Base-by-base conservation (phyloP, 208 protist genomes). In the Angomonas ambiguus region DNA sequence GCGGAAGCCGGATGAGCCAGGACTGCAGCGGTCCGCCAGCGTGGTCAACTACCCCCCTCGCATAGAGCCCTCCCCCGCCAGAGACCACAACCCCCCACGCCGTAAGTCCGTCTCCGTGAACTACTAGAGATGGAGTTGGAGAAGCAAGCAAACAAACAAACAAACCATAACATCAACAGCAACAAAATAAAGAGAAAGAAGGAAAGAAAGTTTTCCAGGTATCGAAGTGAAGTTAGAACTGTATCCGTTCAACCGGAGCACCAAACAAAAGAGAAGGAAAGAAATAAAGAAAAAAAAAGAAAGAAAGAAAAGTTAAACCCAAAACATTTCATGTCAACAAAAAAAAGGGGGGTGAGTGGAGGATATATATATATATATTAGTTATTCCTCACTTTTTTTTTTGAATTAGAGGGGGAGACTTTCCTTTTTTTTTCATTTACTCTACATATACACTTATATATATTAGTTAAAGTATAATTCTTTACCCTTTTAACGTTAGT, bases 31-130 rank as follows among this genome's bases (percentile, higher is more conserved):
- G 6, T 94, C 88, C 8, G 80, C 77, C 13, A 79, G 60, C 51
- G 71, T 82, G 16, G 51, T 79, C 4, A 86, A 67, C 62, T 90
- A 81, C 35, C 83, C 81, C 1, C 80, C 85, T 11, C 48, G 77
- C 49, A 82, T 94, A 51, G 83, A 87, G 53, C 88, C 84, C 6
- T 85, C 78, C 10, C 88, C 88, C 3, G 68, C 77, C n/a, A 84
- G 83, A 58, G 88, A 94, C 69, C 38, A 57, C 6, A 79, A 92
- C 72, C 88, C 81, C 41, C 88, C 88, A 6, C 70, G 77, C 25
- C 80, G 85, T 61, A 94, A 94, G 66, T 83, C 82, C 6, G 55
- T 85, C 30, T 79, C 79, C 83, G 38, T 80, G 62, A 72, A 42
- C 20, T 24, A 28, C 28, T 22, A 56, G 58, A 69, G 1, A 69